phyloP scores from a whole-genome alignment of 148 eudicot species.

The Heliamphora exappendiculata region DNA sequence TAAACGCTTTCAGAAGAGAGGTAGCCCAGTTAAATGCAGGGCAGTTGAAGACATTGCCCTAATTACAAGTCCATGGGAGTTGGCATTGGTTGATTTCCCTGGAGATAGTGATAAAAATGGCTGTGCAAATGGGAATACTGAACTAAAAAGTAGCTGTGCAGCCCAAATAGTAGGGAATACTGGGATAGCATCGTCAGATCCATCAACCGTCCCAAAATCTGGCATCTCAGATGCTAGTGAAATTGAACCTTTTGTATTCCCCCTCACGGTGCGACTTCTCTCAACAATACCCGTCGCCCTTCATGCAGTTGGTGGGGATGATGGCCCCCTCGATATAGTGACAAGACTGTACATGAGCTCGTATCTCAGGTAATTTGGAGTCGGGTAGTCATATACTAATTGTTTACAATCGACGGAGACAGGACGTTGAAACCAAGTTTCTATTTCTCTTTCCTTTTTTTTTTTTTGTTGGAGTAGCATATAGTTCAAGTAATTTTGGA shows the following conservation, averaged over 20 bases:
- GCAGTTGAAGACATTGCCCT: slow-evolving; percentile 61
- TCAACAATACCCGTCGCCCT: slow-evolving; percentile 80
- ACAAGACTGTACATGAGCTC: slow-evolving; percentile 71
- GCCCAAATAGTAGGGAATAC: slow-evolving; percentile 11
- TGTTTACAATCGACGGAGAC: background rate
- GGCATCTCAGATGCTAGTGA: slow-evolving; percentile 2
- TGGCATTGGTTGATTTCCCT: slow-evolving; percentile 19
- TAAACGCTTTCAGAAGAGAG: slow-evolving; percentile 44
- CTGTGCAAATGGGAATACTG: background rate
- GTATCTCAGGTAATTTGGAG: slow-evolving; percentile 38
- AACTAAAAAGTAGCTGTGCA: background rate
- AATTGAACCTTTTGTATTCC: slow-evolving; percentile 56
- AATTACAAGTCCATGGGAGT: slow-evolving; percentile 36
- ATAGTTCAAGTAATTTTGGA: slow-evolving; percentile 3
- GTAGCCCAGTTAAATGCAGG: slow-evolving; percentile 47
- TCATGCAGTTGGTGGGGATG: slow-evolving; percentile 81
- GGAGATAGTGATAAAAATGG: slow-evolving; percentile 6
- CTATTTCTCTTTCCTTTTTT: background rate
- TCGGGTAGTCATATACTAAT: background rate
- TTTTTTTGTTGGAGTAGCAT: slow-evolving; percentile 7
- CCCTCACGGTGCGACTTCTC: slow-evolving; percentile 52
- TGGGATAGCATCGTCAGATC: slow-evolving; percentile 7
- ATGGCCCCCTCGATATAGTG: slow-evolving; percentile 75
- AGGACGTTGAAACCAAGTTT: background rate
- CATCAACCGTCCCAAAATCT: background rate